Percentiles rank a stretch among this genome's conserved stretches.
Conservation (phyloP, 2,329 filamentous ascomycete species). For the Colletotrichum liriopes region DNA sequence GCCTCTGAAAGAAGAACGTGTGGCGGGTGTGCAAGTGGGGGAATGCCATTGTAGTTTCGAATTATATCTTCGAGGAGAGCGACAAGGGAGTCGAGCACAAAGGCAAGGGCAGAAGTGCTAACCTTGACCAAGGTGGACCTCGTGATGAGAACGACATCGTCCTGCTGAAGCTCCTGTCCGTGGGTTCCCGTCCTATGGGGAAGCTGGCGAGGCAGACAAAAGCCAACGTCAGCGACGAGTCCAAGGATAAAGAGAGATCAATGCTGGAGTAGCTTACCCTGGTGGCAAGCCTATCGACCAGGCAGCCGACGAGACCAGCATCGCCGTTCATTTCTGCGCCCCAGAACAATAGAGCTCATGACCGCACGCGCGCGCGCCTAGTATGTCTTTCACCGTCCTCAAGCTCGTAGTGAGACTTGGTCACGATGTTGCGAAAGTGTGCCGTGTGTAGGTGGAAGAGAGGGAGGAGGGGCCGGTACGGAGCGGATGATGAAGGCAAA, state of each 20-base stretch:
- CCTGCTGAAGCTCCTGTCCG: slow-evolving; percentile 70
- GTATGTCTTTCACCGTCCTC: slow-evolving; percentile 11
- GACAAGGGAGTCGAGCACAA: slow-evolving; percentile 72
- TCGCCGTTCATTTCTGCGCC: slow-evolving; percentile 68
- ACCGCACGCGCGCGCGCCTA: slow-evolving; percentile 24
- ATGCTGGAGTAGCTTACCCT: slow-evolving; percentile 62
- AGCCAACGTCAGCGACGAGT: slow-evolving; percentile 25
- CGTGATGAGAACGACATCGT: slow-evolving; percentile 74
- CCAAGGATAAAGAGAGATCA: slow-evolving; percentile 17
- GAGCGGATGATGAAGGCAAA: not conserved
- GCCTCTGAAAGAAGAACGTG: slow-evolving; percentile 76
- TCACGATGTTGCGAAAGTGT: not conserved
- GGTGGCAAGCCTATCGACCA: slow-evolving; percentile 75
- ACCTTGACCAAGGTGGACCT: slow-evolving; percentile 74
- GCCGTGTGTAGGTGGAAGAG: not conserved
- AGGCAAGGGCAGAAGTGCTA: slow-evolving; percentile 67
- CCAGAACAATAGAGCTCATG: slow-evolving; percentile 35
- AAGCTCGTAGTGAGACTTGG: slow-evolving; percentile 12
- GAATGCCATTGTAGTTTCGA: slow-evolving; percentile 66
- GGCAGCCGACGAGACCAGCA: slow-evolving; percentile 72
- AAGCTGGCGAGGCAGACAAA: slow-evolving; percentile 61
- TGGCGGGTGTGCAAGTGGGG: slow-evolving; percentile 63
- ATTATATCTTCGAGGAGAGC: slow-evolving; percentile 72
- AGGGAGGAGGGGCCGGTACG: not conserved
- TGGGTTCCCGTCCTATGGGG: slow-evolving; percentile 75